These are phyloP conservation scores for Hypoxylon sp. DNA, from an alignment of 2,329 filamentous ascomycete genomes.

Conservation along the genomic window DNA sequence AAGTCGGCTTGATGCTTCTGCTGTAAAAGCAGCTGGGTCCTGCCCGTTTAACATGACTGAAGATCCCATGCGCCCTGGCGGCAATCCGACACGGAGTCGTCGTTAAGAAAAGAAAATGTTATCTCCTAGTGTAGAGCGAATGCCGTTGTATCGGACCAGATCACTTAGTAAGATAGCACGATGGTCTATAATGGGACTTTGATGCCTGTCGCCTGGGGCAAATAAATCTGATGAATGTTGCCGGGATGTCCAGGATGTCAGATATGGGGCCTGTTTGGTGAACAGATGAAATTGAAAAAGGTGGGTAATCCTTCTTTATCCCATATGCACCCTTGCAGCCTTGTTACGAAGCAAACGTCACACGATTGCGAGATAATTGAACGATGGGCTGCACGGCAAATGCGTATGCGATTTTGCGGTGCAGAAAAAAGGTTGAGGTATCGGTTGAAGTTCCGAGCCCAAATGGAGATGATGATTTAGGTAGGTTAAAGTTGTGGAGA, in stretches of 20 bases:
- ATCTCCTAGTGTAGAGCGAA: background rate
- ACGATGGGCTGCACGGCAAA: conserved; percentile 31
- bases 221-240: conserved; percentile 13
- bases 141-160: background rate
- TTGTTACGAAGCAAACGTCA: conserved; percentile 10
- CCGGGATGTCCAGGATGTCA: conserved; percentile 11
- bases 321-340: background rate
- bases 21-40: conserved; percentile 37
- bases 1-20: conserved; percentile 45
- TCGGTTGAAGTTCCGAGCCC: conserved; percentile 39
- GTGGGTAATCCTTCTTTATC: conserved; percentile 13
- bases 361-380: conserved; percentile 4
- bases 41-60: conserved; percentile 48
- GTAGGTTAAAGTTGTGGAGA: conserved; percentile 38
- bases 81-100: conserved; percentile 7
- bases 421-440: conserved; percentile 30
- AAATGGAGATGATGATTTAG: conserved; percentile 40
- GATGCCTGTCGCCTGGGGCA: conserved; percentile 13
- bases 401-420: conserved; percentile 24
- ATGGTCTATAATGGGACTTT: background rate
- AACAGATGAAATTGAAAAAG: background rate
- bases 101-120: background rate
- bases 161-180: background rate
- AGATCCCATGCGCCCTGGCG: conserved; percentile 35
- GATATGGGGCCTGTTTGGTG: background rate